A percentile compares a stretch with the other conserved stretches of the same genome.
Conservation (phyloP, 106 monocot genomes). For the Dendrobium officinale region DNA sequence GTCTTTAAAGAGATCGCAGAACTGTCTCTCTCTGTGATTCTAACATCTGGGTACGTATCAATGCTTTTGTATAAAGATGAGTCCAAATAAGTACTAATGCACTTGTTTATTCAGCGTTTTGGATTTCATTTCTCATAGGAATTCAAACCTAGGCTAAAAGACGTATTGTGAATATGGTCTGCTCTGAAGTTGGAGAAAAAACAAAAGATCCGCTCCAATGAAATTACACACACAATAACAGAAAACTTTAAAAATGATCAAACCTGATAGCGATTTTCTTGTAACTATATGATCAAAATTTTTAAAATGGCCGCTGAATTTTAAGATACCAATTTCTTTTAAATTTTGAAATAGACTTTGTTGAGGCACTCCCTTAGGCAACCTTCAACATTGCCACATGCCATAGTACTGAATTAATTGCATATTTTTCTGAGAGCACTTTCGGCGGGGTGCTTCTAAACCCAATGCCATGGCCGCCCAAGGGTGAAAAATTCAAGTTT, state of each 20-base stretch:
- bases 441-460: too few relatives aligned
- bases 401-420: too few relatives aligned
- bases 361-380: too few relatives aligned
- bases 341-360: too few relatives aligned
- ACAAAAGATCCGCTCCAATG: not conserved
- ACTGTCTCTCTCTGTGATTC: slow-evolving; percentile 82
- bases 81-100: not conserved
- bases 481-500: too few relatives aligned
- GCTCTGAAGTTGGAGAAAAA: not conserved
- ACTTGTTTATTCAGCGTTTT: not conserved
- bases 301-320: too few relatives aligned
- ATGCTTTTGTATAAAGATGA: not conserved
- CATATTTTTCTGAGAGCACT: too few relatives aligned
- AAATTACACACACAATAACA: not conserved
- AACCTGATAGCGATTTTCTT: not conserved
- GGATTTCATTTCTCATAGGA: not conserved
- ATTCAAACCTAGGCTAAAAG: not conserved
- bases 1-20: slow-evolving; percentile 86
- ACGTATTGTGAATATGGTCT: not conserved
- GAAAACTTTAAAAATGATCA: not conserved
- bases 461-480: too few relatives aligned
- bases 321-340: too few relatives aligned
- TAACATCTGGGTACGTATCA: slow-evolving; percentile 76
- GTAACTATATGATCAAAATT: not conserved
- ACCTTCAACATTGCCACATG: too few relatives aligned